Evolutionary conservation across 257 asterid genomes (phyloP), one percentile per base, ranked within the genome.

Genomic region (Galeopsis tetrahit): DNA sequence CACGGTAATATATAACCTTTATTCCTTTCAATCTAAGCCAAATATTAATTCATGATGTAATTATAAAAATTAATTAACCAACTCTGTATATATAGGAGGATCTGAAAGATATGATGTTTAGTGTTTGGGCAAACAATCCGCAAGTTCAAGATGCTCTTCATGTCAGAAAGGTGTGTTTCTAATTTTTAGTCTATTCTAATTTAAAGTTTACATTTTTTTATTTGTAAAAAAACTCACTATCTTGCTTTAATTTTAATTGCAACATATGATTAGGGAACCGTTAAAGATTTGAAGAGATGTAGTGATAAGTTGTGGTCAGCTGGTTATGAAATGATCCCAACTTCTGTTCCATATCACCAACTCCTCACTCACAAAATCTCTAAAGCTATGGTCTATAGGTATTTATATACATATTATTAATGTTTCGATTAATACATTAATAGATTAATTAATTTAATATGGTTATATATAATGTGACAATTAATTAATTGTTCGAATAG

Each of bases 71-170:
- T 21, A 21, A 21, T 21, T 21, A 21, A 6, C 38, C 1, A 28
- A 53, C 15, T 57, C 14, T 33, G 7, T n/a, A n/a, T 49, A n/a
- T 32, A 4, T 33, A 58, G 64, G 73, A 21, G 34, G 11, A 49
- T 10, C 14, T 34, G 5, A 51, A 68, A 8, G 11, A 72, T 44
- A 11, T 40, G 21, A 13, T 64, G 7, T 58, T 75, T 0, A 0
- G 5, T 48, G 5, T n/a, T 65, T 80, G 84, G 84, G 79, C 84
- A 33, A 81, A 77, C 60, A 66, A 68, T 34, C 69, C 48, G 0
- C 48, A 4, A 9, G 83, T 79, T 44, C 75, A 38, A 75, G 73
- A 79, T 10, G 80, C 78, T 32, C 83, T 79, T 66, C 72, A 67
- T 53, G 71, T 79, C 11, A 60, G 75, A 55, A 71, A 79, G 75